Evolutionary conservation across 768 basidiomycete species (phyloP).

Genomic region (Russula earlei): DNA sequence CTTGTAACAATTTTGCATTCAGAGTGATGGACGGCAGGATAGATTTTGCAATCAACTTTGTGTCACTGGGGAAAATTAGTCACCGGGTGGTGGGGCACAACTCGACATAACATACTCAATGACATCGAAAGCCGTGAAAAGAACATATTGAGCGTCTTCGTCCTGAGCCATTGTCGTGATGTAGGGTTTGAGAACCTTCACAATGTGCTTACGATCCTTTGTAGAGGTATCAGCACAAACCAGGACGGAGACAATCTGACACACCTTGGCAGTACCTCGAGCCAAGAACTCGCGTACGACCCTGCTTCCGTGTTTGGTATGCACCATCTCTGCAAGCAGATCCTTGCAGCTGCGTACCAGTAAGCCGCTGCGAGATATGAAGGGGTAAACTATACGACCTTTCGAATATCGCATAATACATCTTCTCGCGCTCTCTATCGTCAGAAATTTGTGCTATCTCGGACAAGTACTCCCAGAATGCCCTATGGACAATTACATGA

Average conservation of each 20-base stretch:
- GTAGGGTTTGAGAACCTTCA: constrained; percentile 85
- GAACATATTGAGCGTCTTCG: constrained; percentile 81
- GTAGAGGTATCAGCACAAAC: too few relatives aligned
- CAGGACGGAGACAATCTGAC: constrained; percentile 1
- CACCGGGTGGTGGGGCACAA: not conserved
- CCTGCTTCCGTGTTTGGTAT: constrained; percentile 86
- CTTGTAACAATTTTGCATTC: constrained; percentile 46
- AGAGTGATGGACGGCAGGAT: constrained; percentile 61
- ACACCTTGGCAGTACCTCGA: constrained; percentile 71
- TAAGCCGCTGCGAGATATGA: not conserved
- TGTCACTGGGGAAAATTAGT: constrained; percentile 48
- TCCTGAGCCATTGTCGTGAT: constrained; percentile 81
- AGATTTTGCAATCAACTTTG: constrained; percentile 78
- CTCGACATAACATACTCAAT: constrained; percentile 60
- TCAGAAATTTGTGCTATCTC: constrained; percentile 50
- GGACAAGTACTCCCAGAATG: constrained; percentile 75
- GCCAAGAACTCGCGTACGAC: constrained; percentile 81
- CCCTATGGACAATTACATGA: constrained; percentile 82
- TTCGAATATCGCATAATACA: constrained; percentile 74
- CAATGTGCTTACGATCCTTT: constrained; percentile 86
- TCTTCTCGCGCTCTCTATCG: constrained; percentile 60
- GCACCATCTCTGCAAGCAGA: constrained; percentile 83
- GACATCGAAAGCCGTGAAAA: constrained; percentile 85
- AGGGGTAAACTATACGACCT: constrained; percentile 34
- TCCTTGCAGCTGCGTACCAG: constrained; percentile 57